These are phyloP conservation scores for Ogataea methylovora DNA, from an alignment of 805 yeast genomes.

Conservation along the genomic window DNA sequence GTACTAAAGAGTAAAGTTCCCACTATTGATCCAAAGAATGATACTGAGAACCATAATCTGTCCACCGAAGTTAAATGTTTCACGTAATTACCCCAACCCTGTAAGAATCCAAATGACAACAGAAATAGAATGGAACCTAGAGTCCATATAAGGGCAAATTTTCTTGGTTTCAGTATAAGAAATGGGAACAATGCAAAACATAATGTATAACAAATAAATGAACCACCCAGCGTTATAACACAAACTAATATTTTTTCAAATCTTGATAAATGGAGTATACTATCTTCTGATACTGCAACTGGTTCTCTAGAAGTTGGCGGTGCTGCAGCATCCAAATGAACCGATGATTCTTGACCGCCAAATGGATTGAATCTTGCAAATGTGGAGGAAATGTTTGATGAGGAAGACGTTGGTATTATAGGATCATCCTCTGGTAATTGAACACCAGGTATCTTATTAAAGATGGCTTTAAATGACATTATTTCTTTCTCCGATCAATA, in stretches of 20 bases:
- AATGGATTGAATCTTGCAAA: constrained; percentile 1
- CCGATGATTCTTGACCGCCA: not conserved
- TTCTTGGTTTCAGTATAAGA: constrained; percentile 72
- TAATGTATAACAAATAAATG: constrained; percentile 63
- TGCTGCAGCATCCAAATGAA: not conserved
- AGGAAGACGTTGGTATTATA: not conserved
- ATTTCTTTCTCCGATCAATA: too few relatives aligned
- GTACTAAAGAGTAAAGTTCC: constrained; percentile 67
- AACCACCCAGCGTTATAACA: constrained; percentile 61
- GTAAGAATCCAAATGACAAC: constrained; percentile 74
- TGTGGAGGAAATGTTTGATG: not conserved
- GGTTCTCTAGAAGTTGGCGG: not conserved
- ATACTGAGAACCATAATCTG: constrained; percentile 64
- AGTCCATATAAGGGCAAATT: constrained; percentile 81
- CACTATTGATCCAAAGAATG: constrained; percentile 66
- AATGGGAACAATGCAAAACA: constrained; percentile 80
- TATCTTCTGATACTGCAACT: constrained; percentile 1
- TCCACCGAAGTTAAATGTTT: constrained; percentile 61
- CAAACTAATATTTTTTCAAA: constrained; percentile 75
- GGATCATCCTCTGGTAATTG: not conserved
- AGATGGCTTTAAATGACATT: not conserved
- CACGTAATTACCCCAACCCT: constrained; percentile 75
- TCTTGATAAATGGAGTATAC: constrained; percentile 49
- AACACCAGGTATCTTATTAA: not conserved
- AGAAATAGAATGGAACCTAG: constrained; percentile 79